phyloP scores from a whole-genome alignment of 2,329 filamentous ascomycete species.

The Venturia effusa region DNA sequence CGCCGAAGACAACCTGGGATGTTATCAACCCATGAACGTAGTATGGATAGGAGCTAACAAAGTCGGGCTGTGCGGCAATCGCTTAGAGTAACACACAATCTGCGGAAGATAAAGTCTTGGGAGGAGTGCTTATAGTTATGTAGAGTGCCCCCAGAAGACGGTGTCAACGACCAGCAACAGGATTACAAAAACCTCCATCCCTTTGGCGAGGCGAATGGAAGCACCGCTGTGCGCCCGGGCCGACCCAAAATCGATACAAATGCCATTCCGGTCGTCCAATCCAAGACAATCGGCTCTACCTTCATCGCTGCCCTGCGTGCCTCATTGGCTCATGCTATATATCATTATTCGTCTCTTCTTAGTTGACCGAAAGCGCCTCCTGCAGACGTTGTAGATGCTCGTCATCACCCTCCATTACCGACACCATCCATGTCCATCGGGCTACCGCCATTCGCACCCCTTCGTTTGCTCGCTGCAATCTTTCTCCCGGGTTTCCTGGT shows the following conservation, averaged over 20 bases:
- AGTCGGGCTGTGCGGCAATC: too few relatives aligned
- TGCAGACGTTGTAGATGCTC: neutral
- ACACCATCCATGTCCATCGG: conserved; percentile 9
- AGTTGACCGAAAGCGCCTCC: neutral
- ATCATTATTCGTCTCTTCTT: neutral
- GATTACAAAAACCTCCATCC: neutral
- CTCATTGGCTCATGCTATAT: neutral
- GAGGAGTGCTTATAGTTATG: neutral
- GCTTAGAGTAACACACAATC: neutral
- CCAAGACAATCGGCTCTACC: neutral
- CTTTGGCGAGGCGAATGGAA: neutral
- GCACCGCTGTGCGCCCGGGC: neutral
- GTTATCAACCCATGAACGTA: too few relatives aligned
- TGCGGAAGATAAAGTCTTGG: neutral
- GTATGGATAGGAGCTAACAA: too few relatives aligned
- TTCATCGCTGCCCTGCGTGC: neutral
- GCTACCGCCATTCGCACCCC: conserved; percentile 7
- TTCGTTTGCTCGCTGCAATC: neutral
- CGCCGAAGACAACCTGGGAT: too few relatives aligned
- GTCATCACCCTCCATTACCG: neutral
- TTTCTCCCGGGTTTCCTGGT: neutral
- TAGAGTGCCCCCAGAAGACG: neutral
- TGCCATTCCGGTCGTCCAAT: neutral
- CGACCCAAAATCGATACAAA: neutral
- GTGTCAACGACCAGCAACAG: neutral